A percentile compares a stretch with the other conserved stretches of the same genome.
Conservation (phyloP, 208 protist genomes). For the Acanthamoeba castellanii region DNA sequence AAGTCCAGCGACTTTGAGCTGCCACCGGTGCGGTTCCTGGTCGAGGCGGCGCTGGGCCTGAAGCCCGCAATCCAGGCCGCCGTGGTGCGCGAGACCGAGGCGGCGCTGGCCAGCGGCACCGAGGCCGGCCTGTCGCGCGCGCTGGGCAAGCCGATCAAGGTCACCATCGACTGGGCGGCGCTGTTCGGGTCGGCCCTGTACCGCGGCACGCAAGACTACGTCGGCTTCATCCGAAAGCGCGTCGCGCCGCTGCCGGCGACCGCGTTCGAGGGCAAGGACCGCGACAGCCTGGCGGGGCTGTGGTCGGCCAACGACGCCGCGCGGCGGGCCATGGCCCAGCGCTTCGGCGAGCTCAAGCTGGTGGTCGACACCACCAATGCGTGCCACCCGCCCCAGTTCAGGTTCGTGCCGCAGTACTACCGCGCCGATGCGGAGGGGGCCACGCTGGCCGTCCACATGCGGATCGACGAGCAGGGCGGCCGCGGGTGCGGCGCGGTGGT, state of each 20-base stretch:
- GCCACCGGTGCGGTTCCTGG: not conserved
- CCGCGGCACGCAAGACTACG: not conserved
- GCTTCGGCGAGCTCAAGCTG: not conserved
- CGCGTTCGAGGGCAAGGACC: not conserved
- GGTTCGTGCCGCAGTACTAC: not conserved
- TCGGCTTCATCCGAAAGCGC: not conserved
- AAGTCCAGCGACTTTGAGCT: not conserved
- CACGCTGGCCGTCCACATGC: not conserved
- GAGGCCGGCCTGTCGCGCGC: not conserved
- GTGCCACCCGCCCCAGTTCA: not conserved
- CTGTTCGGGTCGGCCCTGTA: not conserved
- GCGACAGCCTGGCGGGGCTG: not conserved
- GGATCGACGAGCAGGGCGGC: not conserved
- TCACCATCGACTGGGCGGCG: not conserved
- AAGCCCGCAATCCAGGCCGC: conserved; percentile 32
- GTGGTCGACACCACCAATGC: not conserved
- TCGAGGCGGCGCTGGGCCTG: not conserved
- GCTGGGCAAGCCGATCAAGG: not conserved
- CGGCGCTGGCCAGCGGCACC: not conserved
- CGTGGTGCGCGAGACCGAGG: not conserved
- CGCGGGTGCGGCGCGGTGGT: not conserved
- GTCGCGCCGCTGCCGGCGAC: not conserved
- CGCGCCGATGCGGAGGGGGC: not conserved
- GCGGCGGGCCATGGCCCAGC: not conserved
- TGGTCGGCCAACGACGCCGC: not conserved